These are phyloP conservation scores for Bonia amplexicaulis DNA, from an alignment of 176 grass and related monocot species.

Conservation along the genomic window DNA sequence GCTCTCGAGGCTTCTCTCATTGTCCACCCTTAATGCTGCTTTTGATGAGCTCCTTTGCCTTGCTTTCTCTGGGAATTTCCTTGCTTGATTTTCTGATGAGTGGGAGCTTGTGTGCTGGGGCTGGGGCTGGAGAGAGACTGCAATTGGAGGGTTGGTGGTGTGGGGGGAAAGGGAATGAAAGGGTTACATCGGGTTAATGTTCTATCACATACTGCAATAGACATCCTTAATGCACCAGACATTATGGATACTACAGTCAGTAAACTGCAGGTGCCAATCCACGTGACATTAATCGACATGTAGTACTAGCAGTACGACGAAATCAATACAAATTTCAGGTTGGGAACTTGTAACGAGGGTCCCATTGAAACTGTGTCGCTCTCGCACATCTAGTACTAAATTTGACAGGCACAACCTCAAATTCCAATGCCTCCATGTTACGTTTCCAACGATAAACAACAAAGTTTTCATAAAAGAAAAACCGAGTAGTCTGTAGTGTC, in stretches of 20 bases:
- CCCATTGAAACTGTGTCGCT: neutral
- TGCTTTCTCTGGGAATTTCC: constrained; percentile 38
- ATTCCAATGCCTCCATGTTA: neutral
- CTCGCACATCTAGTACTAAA: neutral
- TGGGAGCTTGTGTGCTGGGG: neutral
- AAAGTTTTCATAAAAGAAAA: neutral
- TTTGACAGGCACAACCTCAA: neutral
- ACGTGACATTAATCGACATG: neutral
- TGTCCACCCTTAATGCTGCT: neutral
- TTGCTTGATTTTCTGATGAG: neutral
- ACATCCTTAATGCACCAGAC: neutral
- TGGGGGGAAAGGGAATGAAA: neutral
- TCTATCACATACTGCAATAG: neutral
- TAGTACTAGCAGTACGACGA: neutral
- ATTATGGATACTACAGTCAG: neutral
- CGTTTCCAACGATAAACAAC: neutral
- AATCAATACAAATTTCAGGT: neutral
- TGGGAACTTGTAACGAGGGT: neutral
- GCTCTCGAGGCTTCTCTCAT: too few species aligned
- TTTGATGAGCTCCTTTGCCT: constrained; percentile 17
- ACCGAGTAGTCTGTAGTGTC: too few species aligned
- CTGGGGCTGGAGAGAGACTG: neutral
- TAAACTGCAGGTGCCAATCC: neutral
- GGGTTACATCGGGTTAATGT: neutral
- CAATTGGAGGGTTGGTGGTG: neutral